phyloP scores from a whole-genome alignment of 306 rosid genomes.

The Trifolium fragiferum region DNA sequence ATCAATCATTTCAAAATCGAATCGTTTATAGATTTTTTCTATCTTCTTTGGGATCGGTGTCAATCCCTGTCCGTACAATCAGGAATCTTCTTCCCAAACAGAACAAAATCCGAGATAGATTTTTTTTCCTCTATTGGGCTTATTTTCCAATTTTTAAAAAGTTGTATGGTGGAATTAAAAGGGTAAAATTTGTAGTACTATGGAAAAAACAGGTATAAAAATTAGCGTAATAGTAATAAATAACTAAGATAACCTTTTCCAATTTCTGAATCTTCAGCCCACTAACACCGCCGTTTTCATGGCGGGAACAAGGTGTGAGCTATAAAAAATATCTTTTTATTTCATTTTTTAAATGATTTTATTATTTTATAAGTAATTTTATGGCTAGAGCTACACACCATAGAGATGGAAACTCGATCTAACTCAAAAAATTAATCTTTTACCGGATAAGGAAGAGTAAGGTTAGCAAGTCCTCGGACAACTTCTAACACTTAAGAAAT shows the following conservation, averaged over 20 bases:
- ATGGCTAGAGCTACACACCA: no score
- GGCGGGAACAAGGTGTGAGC: conserved; percentile 71
- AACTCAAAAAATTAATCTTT: no score
- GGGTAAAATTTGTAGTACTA: no score
- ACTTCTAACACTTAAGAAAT: no score
- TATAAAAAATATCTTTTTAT: background rate
- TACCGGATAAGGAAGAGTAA: no score
- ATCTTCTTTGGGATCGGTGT: conserved; percentile 41
- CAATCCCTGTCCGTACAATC: conserved; percentile 54
- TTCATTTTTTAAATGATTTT: no score
- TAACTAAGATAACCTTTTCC: conserved; percentile 44
- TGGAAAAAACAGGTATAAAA: no score
- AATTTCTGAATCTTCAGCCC: conserved; percentile 24
- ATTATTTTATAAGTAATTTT: no score
- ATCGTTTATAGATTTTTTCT: conserved; percentile 28
- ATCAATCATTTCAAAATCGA: conserved; percentile 46
- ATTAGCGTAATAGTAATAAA: no score
- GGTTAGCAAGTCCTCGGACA: no score
- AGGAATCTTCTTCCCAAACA: conserved; percentile 40
- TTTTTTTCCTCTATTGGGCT: background rate
- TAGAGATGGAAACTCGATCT: no score
- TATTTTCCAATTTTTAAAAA: conserved; percentile 49
- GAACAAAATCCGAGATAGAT: conserved; percentile 13
- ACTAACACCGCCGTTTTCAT: conserved; percentile 68
- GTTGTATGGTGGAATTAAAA: conserved; percentile 10